phyloP scores from a whole-genome alignment of 306 rosid species.

The Hippophae tibetana region DNA sequence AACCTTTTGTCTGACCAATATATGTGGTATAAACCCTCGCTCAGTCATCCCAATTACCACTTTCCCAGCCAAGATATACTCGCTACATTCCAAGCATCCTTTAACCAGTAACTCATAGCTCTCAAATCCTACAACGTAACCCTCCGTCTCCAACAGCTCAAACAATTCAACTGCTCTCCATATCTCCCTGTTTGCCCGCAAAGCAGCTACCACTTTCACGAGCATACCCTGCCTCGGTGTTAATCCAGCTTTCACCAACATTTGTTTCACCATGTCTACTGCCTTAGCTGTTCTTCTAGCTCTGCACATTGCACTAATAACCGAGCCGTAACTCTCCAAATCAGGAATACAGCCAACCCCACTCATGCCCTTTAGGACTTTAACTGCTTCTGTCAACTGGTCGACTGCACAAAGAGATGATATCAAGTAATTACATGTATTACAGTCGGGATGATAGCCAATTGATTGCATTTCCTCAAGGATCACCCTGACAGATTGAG shows the following conservation, averaged over 20 bases:
- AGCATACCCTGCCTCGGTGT: conserved; percentile 41
- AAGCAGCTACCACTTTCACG: conserved; percentile 30
- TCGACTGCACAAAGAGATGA: conserved; percentile 44
- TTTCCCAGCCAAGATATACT: conserved; percentile 73
- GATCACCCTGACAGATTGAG: conserved; percentile 34
- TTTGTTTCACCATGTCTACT: conserved; percentile 32
- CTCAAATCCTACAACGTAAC: conserved; percentile 51
- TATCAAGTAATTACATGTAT: conserved; percentile 53
- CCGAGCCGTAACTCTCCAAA: conserved; percentile 45
- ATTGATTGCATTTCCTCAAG: conserved; percentile 56
- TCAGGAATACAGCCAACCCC: conserved; percentile 70
- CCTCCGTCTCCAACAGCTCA: conserved; percentile 51
- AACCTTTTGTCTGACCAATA: conserved; percentile 61
- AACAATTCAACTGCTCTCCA: conserved; percentile 59
- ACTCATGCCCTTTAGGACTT: conserved; percentile 56
- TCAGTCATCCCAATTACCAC: conserved; percentile 52
- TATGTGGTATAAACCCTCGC: conserved; percentile 49
- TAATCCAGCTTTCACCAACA: conserved; percentile 39
- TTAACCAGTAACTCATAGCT: conserved; percentile 58
- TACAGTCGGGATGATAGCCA: conserved; percentile 56
- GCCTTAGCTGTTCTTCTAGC: conserved; percentile 50
- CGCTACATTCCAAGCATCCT: conserved; percentile 63
- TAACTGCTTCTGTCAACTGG: conserved; percentile 40
- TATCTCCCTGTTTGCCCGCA: conserved; percentile 53
- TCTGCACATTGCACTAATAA: conserved; percentile 48